Percentiles rank a stretch among this genome's conserved stretches.
These are phyloP conservation scores for Talaromyces sp. DNA, from an alignment of 2,329 filamentous ascomycete genomes.

Conservation along the genomic window DNA sequence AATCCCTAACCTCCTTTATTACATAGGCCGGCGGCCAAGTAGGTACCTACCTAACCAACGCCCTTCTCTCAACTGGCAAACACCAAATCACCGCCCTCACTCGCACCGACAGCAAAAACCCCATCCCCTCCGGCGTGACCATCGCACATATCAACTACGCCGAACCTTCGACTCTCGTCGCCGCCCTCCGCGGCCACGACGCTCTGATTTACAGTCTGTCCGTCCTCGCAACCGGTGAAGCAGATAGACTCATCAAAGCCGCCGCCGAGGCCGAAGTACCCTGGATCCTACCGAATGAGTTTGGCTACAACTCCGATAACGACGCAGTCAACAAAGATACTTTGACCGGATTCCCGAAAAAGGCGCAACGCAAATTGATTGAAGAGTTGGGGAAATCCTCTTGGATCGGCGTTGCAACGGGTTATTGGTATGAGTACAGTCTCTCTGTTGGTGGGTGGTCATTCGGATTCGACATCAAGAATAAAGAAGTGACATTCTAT, in stretches of 20 bases:
- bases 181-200: slow-evolving; percentile 55
- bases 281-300: slow-evolving; percentile 56
- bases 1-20: too few species aligned
- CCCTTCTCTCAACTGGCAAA: slow-evolving; percentile 9
- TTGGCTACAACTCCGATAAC: slow-evolving; percentile 32
- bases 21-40: slow-evolving; percentile 35
- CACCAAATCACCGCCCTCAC: slow-evolving; percentile 12
- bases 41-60: slow-evolving; percentile 27
- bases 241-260: slow-evolving; percentile 49
- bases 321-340: slow-evolving; percentile 34
- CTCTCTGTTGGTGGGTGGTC: slow-evolving; percentile 34
- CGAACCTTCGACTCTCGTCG: slow-evolving; percentile 42
- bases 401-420: slow-evolving; percentile 44
- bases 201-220: slow-evolving; percentile 56
- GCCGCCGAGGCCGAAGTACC: slow-evolving; percentile 55
- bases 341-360: slow-evolving; percentile 34
- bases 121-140: slow-evolving; percentile 1
- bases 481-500: slow-evolving; percentile 44
- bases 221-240: slow-evolving; percentile 42
- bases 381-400: slow-evolving; percentile 42
- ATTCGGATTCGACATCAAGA: slow-evolving; percentile 52
- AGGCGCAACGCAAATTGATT: slow-evolving; percentile 27
- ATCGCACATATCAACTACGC: slow-evolving; percentile 10
- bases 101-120: slow-evolving; percentile 5
- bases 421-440: slow-evolving; percentile 56